Evolutionary conservation across 345 rosid genomes (phyloP), one percentile per base, ranked within the genome.

Genomic region (Eucalyptus viminalis): DNA sequence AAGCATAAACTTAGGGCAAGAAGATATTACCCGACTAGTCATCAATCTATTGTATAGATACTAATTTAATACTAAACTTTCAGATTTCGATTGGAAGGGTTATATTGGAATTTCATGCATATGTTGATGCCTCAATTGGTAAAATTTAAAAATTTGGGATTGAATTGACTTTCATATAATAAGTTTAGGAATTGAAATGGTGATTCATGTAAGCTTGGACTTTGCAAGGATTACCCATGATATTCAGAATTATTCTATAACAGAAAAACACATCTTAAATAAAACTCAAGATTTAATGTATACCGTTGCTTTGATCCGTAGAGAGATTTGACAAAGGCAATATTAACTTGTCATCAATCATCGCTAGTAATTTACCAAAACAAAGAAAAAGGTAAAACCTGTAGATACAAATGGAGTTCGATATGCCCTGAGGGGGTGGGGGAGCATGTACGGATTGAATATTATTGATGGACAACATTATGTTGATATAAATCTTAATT

Each of bases 81-180:
- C 0, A 6, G 0, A n/a, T 67, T 67, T n/a, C 4, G 1, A 69
- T 34, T 6, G 7, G 4, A 69, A 69, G 3, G 24, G 0, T 10
- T 31, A 5, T 21, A 9, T 16, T 31, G 12, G 4, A 69, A 69
- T 65, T 65, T 7, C 37, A 15, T 0, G 0, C 5, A 14, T 4
- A 65, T 4, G 4, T 9, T 16, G 11, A 9, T 16, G 1, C 1
- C 11, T 16, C 7, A 3, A 31, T 69, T 9, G 12, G 3, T 4
- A 2, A 69, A 69, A 34, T 17, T 34, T 2, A 34, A 34, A 69
- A 69, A 4, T 17, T 9, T 31, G 21, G 6, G 3, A 34, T 5
- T 9, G 13, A 69, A 17, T 69, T 17, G 7, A 14, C 4, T 3
- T 29, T 25, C 34, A 1, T 14, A 6, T 62, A 25, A 25, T 60